Percentiles rank a stretch among this genome's conserved stretches.
These are phyloP conservation scores for Candida jianshihensis DNA, from an alignment of 805 yeast genomes.

Conservation along the genomic window DNA sequence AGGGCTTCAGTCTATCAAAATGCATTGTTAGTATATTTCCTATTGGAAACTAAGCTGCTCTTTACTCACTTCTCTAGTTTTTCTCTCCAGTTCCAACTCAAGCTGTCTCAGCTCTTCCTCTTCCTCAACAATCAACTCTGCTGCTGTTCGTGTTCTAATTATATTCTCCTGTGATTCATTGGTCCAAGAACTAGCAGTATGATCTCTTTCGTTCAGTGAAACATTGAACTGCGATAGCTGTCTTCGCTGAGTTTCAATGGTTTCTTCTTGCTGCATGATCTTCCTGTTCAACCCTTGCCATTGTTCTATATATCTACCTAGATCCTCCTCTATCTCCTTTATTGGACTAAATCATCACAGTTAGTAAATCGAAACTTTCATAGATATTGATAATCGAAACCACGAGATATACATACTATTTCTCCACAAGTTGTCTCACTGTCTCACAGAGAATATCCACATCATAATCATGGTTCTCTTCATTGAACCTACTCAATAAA, in stretches of 20 bases:
- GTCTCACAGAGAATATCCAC: slow-evolving; percentile 39
- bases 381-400: too few species aligned
- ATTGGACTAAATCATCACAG: slow-evolving; percentile 27
- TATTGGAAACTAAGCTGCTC: not conserved
- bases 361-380: too few species aligned
- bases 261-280: slow-evolving; percentile 34
- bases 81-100: slow-evolving; percentile 29
- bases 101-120: slow-evolving; percentile 38
- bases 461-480: slow-evolving; percentile 27
- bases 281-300: slow-evolving; percentile 31
- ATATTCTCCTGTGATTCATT: slow-evolving; percentile 6
- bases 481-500: slow-evolving; percentile 25
- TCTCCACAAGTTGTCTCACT: slow-evolving; percentile 28
- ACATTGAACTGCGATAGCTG: slow-evolving; percentile 31
- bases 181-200: not conserved
- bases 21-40: not conserved
- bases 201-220: slow-evolving; percentile 20
- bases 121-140: slow-evolving; percentile 36
- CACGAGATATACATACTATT: slow-evolving; percentile 24
- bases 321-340: slow-evolving; percentile 28
- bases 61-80: slow-evolving; percentile 1
- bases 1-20: not conserved
- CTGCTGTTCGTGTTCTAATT: slow-evolving; percentile 24
- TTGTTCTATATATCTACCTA: slow-evolving; percentile 22
- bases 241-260: slow-evolving; percentile 36